Evolutionary conservation across 371 early-diverging fungal species (phyloP).

Genomic region (Circinella umbellata): DNA sequence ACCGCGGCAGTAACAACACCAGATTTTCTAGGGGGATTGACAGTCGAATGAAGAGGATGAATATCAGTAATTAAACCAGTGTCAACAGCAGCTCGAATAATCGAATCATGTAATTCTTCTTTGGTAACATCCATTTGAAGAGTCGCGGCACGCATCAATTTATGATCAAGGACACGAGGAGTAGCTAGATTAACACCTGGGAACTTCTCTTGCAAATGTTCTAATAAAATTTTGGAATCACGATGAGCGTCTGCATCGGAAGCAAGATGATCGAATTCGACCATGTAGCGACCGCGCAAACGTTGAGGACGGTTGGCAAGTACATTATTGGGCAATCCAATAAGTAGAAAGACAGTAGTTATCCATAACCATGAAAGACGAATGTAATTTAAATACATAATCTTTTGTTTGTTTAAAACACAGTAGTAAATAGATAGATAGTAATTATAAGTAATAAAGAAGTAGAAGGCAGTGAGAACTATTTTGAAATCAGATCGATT

Average conservation of each 20-base stretch:
- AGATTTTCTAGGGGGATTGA: neutral
- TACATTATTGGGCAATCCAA: too few species aligned
- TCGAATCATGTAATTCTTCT: constrained; percentile 18
- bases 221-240: constrained; percentile 18
- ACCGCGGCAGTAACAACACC: too few species aligned
- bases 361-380: too few species aligned
- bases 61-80: constrained; percentile 26
- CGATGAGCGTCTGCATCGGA: neutral
- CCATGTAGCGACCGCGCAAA: constrained; percentile 33
- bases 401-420: too few species aligned
- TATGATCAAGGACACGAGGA: constrained; percentile 30
- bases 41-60: constrained; percentile 29
- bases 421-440: too few species aligned
- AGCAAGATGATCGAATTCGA: constrained; percentile 26
- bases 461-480: too few species aligned
- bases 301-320: too few species aligned
- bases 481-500: too few species aligned
- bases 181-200: constrained; percentile 28
- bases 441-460: too few species aligned
- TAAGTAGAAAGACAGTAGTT: too few species aligned
- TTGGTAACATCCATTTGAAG: constrained; percentile 29
- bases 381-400: too few species aligned
- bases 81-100: constrained; percentile 25
- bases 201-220: constrained; percentile 28
- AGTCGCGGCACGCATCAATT: constrained; percentile 40